Percentiles rank a stretch among this genome's conserved stretches.
Conservation (phyloP, 2,329 filamentous ascomycete genomes). For the Dothidotthia symphoricarpi region DNA sequence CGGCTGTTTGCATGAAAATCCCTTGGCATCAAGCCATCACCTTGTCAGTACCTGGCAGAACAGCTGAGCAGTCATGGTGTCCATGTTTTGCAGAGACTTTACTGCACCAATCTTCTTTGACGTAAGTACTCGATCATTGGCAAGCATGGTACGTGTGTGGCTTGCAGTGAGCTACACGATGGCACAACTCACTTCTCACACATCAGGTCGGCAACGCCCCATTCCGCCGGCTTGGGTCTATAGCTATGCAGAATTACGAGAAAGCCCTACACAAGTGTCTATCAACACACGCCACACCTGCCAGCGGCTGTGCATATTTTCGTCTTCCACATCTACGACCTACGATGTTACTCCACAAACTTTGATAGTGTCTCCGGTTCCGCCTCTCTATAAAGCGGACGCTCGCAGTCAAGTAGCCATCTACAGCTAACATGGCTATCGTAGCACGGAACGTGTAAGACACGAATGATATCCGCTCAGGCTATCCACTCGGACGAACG, state of each 20-base stretch:
- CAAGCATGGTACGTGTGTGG: not conserved
- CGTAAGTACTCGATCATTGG: no score
- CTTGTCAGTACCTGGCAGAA: slow-evolving; percentile 3
- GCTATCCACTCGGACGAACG: slow-evolving; percentile 2
- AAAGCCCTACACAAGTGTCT: not conserved
- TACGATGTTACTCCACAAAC: not conserved
- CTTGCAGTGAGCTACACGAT: not conserved
- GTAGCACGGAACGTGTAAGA: slow-evolving; percentile 12
- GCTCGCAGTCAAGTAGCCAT: slow-evolving; percentile 2
- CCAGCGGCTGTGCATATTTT: not conserved
- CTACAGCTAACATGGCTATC: slow-evolving; percentile 3
- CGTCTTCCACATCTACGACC: not conserved
- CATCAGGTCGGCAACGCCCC: not conserved
- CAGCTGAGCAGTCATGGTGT: slow-evolving; percentile 12
- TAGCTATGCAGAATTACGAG: no score
- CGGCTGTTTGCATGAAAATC: slow-evolving; percentile 29
- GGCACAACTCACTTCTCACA: not conserved
- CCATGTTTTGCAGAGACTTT: not conserved
- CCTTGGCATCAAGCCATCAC: slow-evolving; percentile 18
- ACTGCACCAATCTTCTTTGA: not conserved
- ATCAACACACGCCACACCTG: not conserved
- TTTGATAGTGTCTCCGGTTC: not conserved
- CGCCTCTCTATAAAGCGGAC: slow-evolving; percentile 1
- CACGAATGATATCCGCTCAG: slow-evolving; percentile 4
- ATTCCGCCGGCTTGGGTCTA: no score